A percentile compares a stretch with the other conserved stretches of the same genome.
These are phyloP conservation scores for Nannochloropsis salina DNA, from an alignment of 108 stramenopile genomes.

Conservation along the genomic window DNA sequence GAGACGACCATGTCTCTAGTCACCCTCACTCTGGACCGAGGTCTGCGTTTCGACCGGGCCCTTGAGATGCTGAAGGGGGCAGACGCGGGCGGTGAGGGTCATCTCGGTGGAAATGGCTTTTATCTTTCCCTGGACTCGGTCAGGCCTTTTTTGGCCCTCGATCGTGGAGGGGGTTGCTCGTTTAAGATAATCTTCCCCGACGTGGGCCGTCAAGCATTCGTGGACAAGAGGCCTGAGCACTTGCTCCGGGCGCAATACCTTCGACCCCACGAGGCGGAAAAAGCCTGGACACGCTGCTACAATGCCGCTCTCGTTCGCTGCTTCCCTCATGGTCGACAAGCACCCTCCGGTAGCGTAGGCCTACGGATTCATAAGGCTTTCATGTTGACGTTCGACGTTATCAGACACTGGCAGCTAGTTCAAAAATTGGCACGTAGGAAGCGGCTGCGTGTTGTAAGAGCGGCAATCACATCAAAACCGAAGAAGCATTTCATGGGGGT, in stretches of 20 bases:
- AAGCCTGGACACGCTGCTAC: not conserved
- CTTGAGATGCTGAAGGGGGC: slow-evolving; percentile 35
- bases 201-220: not conserved
- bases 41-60: slow-evolving; percentile 47
- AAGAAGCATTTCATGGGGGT: slow-evolving; percentile 12
- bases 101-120: not conserved
- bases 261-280: not conserved
- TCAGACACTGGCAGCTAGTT: not conserved
- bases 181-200: not conserved
- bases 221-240: not conserved
- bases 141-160: not conserved
- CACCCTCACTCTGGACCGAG: slow-evolving; percentile 56
- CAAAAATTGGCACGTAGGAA: not conserved
- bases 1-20: slow-evolving; percentile 55
- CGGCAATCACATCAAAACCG: not conserved
- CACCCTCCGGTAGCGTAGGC: not conserved
- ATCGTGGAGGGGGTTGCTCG: not conserved
- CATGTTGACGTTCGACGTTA: not conserved
- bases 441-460: not conserved
- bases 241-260: not conserved
- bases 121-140: not conserved
- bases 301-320: not conserved
- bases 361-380: not conserved
- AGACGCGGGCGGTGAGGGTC: not conserved
- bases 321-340: not conserved